phyloP scores from a whole-genome alignment of 2,329 filamentous ascomycete genomes.

The Chrysoporthe puriensis region DNA sequence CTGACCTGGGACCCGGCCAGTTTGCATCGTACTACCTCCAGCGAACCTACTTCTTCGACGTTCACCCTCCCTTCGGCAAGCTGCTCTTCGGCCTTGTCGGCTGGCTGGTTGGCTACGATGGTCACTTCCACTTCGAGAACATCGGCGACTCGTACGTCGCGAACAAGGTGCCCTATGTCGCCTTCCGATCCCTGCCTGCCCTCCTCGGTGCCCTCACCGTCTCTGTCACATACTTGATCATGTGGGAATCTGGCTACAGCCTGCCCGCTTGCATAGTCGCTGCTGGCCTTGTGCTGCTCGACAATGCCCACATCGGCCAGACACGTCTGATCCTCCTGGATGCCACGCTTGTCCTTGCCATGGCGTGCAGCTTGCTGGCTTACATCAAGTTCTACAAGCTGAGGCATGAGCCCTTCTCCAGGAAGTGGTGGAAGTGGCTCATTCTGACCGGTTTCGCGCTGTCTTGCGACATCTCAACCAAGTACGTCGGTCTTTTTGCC shows the following conservation, averaged over 20 bases:
- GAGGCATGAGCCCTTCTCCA: constrained; percentile 82
- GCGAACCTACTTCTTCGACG: constrained; percentile 99
- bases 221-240: constrained; percentile 92
- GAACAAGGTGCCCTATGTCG: constrained; percentile 97
- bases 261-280: constrained; percentile 89
- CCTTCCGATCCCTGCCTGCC: constrained; percentile 91
- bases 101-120: constrained; percentile 97
- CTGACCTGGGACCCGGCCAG: constrained; percentile 43
- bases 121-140: constrained; percentile 97
- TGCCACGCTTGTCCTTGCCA: constrained; percentile 90
- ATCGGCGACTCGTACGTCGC: constrained; percentile 97
- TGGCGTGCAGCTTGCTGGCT: constrained; percentile 90
- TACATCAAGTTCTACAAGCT: constrained; percentile 99
- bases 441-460: constrained; percentile 91
- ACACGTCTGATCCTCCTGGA: constrained; percentile 94
- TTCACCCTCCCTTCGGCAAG: constrained; percentile 97
- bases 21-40: constrained; percentile 85
- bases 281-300: constrained; percentile 84
- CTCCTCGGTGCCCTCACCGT: constrained; percentile 91
- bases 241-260: constrained; percentile 99
- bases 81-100: constrained; percentile 96
- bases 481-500: constrained; percentile 95
- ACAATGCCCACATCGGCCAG: constrained; percentile 97
- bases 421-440: constrained; percentile 99
- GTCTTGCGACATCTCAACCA: constrained; percentile 97